Conservation (phyloP, 768 basidiomycete species). For the Termitomyces sp. region DNA sequence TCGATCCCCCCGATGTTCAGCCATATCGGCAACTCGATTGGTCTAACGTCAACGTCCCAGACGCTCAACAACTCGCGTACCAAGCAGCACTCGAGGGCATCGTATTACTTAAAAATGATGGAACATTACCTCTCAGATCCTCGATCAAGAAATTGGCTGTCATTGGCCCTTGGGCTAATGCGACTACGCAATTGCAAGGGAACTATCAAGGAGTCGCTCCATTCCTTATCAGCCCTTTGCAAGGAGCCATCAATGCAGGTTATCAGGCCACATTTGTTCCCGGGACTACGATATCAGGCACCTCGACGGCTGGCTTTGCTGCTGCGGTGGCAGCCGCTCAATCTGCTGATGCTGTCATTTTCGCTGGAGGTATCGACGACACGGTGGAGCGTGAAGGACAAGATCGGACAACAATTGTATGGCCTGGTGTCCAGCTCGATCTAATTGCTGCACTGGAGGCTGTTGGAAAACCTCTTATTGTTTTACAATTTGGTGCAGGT, state of each 20-base stretch:
- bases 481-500: slow-evolving; percentile 55
- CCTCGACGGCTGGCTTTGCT: slow-evolving; percentile 42
- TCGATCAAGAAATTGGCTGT: slow-evolving; percentile 49
- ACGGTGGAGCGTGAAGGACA: slow-evolving; percentile 42
- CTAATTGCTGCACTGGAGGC: slow-evolving; percentile 40
- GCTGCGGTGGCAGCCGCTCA: slow-evolving; percentile 47
- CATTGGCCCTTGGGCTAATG: slow-evolving; percentile 58
- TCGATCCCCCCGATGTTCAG: slow-evolving; percentile 47
- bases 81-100: slow-evolving; percentile 51
- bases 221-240: slow-evolving; percentile 51
- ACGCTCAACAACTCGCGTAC: slow-evolving; percentile 45
- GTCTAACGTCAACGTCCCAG: slow-evolving; percentile 44
- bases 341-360: slow-evolving; percentile 48
- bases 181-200: slow-evolving; percentile 54
- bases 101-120: slow-evolving; percentile 63
- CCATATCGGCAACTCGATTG: slow-evolving; percentile 49
- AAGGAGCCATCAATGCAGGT: slow-evolving; percentile 44
- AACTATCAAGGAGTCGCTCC: slow-evolving; percentile 55
- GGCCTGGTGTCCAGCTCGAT: slow-evolving; percentile 55
- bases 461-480: slow-evolving; percentile 49
- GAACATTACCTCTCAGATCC: slow-evolving; percentile 47
- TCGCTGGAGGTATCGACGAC: slow-evolving; percentile 52
- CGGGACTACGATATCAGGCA: slow-evolving; percentile 40
- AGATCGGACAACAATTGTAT: slow-evolving; percentile 47
- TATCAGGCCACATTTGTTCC: slow-evolving; percentile 39